Base-by-base conservation (phyloP, 306 rosid species). In the Macrotyloma uniflorum region DNA sequence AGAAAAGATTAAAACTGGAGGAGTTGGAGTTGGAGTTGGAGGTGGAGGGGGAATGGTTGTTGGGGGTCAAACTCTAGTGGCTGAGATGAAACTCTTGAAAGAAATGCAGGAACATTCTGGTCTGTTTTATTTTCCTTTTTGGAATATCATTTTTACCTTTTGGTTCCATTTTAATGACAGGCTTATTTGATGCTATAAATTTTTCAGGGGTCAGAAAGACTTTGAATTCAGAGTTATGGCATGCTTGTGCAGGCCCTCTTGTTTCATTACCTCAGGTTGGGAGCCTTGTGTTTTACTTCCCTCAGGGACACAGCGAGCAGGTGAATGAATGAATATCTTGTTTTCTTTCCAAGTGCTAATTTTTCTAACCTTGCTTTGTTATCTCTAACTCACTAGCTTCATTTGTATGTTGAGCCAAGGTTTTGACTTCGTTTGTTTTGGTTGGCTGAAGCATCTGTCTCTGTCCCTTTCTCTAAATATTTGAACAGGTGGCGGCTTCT, bases 231-330 rank as follows among this genome's bases (percentile, higher is more conserved):
- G 99, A 96, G 88, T 30, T 96, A 67, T 96, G 99, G 99, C 98
- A 96, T 79, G 98, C 99, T 79, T 96, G 99, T 78, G 99, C 98
- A 15, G 99, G 99, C 42, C 98, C 99, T 4, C 97, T 96, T 63
- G 99, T 91, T 28, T 87, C 85, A 23, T 67, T 96, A 84, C 99
- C 99, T 64, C 99, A 88, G 61, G 80, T 89, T 38, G 99, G 99
- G 6, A 86, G 93, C 66, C 93, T 91, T 72, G 96, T 90, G 32
- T 91, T 85, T 86, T 96, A 96, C 84, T 96, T 96, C 66, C 97
- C 99, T 80, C 99, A 96, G 82, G 99, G 99, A 43, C 99, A 96
- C 36, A 96, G 98, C 79, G 99, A 96, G 53, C 99, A 96, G 96
- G 99, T 94, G 42, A 46, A 42, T 10, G 15, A 18, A 36, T 16